Conservation (phyloP, 371 early-diverging fungal species). For the Syncephalastrum monosporum region DNA sequence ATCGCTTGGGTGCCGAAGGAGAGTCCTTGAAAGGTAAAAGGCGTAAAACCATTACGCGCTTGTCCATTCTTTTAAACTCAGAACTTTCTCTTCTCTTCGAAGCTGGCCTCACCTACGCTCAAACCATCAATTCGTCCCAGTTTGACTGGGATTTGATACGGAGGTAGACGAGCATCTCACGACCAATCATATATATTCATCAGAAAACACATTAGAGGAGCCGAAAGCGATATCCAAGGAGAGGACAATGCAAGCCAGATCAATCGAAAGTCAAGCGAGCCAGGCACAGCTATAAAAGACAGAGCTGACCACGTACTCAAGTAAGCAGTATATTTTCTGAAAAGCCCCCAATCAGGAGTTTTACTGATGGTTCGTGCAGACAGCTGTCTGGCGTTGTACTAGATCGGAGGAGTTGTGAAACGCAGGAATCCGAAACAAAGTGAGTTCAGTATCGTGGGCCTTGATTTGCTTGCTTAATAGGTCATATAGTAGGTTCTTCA, state of each 20-base stretch:
- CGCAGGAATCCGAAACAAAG: slow-evolving; percentile 7
- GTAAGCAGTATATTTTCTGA: slow-evolving; percentile 8
- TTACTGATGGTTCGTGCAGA: slow-evolving; percentile 2
- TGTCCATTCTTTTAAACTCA: background rate
- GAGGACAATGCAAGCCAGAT: slow-evolving; percentile 11
- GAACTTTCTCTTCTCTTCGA: background rate
- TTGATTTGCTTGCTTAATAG: background rate
- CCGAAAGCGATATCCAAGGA: slow-evolving; percentile 27
- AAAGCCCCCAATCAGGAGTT: background rate
- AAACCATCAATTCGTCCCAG: slow-evolving; percentile 14
- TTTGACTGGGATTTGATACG: slow-evolving; percentile 24
- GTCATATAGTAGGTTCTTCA: slow-evolving; percentile 24
- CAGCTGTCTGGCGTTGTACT: slow-evolving; percentile 15
- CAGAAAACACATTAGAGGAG: slow-evolving; percentile 12
- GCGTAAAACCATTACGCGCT: background rate
- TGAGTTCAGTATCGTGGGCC: background rate
- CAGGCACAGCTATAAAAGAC: slow-evolving; percentile 25
- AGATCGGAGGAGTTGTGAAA: slow-evolving; percentile 1
- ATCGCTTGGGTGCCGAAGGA: slow-evolving; percentile 23
- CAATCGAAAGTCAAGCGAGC: slow-evolving; percentile 23
- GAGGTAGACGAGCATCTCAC: slow-evolving; percentile 11
- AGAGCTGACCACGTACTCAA: slow-evolving; percentile 31
- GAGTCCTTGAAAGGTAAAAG: slow-evolving; percentile 34
- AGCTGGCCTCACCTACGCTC: slow-evolving; percentile 28
- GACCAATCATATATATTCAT: background rate